Evolutionary conservation across 2,329 filamentous ascomycete species (phyloP).

Genomic region (Achaetomium macrosporum): DNA sequence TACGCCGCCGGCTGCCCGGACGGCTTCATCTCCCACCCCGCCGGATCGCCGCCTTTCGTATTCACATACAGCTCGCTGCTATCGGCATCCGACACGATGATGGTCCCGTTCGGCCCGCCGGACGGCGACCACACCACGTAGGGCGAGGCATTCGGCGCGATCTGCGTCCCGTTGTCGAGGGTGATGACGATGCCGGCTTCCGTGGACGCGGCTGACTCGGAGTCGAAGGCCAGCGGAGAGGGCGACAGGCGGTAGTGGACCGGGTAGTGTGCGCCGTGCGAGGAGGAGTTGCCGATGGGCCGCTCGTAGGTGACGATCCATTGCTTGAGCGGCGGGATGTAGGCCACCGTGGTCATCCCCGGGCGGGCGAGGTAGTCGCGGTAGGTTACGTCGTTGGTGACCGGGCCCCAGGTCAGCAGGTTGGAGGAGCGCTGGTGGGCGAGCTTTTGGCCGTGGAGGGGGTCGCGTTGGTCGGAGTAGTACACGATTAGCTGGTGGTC

Average conservation of each 20-base stretch:
- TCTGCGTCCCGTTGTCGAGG: slow-evolving; percentile 16
- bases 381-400: slow-evolving; percentile 59
- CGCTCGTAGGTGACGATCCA: slow-evolving; percentile 31
- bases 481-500: slow-evolving; percentile 57
- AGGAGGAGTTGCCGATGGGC: slow-evolving; percentile 26
- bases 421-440: slow-evolving; percentile 58
- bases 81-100: slow-evolving; percentile 37
- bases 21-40: slow-evolving; percentile 33
- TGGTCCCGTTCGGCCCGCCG: slow-evolving; percentile 39
- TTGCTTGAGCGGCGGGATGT: slow-evolving; percentile 21
- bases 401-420: slow-evolving; percentile 51
- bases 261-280: slow-evolving; percentile 33
- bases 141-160: slow-evolving; percentile 35
- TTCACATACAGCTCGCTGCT: slow-evolving; percentile 37
- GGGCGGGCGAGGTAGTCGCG: slow-evolving; percentile 57
- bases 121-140: slow-evolving; percentile 40
- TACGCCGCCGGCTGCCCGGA: slow-evolving; percentile 25
- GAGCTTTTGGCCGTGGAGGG: slow-evolving; percentile 61
- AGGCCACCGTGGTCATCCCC: slow-evolving; percentile 54
- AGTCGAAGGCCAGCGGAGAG: slow-evolving; percentile 34
- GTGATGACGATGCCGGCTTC: slow-evolving; percentile 26
- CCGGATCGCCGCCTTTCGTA: slow-evolving; percentile 33
- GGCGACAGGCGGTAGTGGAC: slow-evolving; percentile 40
- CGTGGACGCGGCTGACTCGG: slow-evolving; percentile 27
- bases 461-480: slow-evolving; percentile 66